Base-by-base conservation (phyloP, 805 yeast species). In the Tetrapisispora iriomotensis region DNA sequence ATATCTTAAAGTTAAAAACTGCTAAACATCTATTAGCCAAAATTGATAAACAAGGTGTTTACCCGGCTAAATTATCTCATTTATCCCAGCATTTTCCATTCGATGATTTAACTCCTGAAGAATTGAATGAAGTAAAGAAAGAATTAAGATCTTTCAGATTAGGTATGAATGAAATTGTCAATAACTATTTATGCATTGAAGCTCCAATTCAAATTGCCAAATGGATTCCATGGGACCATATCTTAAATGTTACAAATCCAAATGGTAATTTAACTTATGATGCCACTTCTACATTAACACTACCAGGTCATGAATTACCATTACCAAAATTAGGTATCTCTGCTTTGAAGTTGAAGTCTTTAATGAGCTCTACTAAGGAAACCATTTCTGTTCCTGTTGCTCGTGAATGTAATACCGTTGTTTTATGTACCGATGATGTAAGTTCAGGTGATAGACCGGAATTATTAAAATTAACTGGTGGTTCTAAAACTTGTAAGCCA, bases 1-100 rank as follows among this genome's bases (percentile, higher is more conserved):
- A 88, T 58, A 79, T 75, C 42, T 72, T 90, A 56, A 86, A 80
- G 56, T 67, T 90, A 51, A 79, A 74, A 56, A 70, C 84, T 19
- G 71, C 95, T 8, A 76, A 95, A 60, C 72, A 71, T 45, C 68
- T 87, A 40, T 68, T 88, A 48, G 68, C 76, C 25, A 73, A 73
- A 44, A 74, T 85, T 48, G 95, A 87, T 62, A 75, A 73, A 49
- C 67, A 73, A 35, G 83, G 95, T 21, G 97, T 92, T 25, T 90
- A 76, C 62, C 97, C 98, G 41, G 85, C 90, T 70, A 90, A 86
- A 63, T 70, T 88, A 49, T 70, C 86, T 28, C 81, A 84, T 62
- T 65, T 84, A 34, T 72, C 85, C 13, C 67, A 69, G 19, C 51
- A 61, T 29, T 80, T 79, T 71, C 88, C 88, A 40, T 60, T 79